These are phyloP conservation scores for Colletotrichum lini DNA, from an alignment of 2,329 filamentous ascomycete genomes.

Conservation along the genomic window DNA sequence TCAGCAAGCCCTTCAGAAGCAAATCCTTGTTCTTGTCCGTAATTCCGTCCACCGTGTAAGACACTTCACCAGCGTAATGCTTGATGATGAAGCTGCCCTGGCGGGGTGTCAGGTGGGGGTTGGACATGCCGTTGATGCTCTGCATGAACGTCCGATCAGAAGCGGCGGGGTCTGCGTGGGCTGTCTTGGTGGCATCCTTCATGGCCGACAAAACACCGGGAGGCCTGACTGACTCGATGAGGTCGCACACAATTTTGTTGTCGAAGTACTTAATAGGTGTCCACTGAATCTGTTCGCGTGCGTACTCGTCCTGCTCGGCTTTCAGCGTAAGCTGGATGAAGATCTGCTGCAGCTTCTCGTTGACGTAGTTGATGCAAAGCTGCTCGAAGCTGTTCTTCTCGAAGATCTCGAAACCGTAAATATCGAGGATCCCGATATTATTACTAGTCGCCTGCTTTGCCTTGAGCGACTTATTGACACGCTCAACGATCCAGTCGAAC, in stretches of 20 bases:
- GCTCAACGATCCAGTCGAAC: constrained; percentile 97
- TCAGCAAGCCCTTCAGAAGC: constrained; percentile 92
- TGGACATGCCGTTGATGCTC: constrained; percentile 89
- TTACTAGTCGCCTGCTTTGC: constrained; percentile 83
- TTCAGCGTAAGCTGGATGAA: constrained; percentile 98
- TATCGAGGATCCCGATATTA: constrained; percentile 96
- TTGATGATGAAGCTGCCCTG: constrained; percentile 99
- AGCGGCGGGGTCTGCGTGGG: constrained; percentile 93
- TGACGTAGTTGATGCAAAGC: constrained; percentile 99
- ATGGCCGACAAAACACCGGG: constrained; percentile 94
- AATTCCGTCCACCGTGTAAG: constrained; percentile 94
- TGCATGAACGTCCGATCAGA: constrained; percentile 98
- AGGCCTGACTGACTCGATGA: constrained; percentile 93
- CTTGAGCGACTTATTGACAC: constrained; percentile 90
- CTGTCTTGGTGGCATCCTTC: constrained; percentile 99
- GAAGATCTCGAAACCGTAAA: constrained; percentile 99
- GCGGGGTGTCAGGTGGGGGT: constrained; percentile 90
- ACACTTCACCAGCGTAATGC: constrained; percentile 97
- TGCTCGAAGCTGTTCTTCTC: constrained; percentile 99
- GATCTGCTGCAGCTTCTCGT: constrained; percentile 98
- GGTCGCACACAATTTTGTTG: constrained; percentile 97
- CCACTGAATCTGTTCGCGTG: constrained; percentile 96
- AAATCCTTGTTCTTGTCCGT: constrained; percentile 99
- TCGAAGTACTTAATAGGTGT: constrained; percentile 99
- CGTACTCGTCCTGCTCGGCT: constrained; percentile 98